Percentiles rank a stretch among this genome's conserved stretches.
Evolutionary conservation across 768 basidiomycete species (phyloP).

Genomic region (Sutorius australiensis): DNA sequence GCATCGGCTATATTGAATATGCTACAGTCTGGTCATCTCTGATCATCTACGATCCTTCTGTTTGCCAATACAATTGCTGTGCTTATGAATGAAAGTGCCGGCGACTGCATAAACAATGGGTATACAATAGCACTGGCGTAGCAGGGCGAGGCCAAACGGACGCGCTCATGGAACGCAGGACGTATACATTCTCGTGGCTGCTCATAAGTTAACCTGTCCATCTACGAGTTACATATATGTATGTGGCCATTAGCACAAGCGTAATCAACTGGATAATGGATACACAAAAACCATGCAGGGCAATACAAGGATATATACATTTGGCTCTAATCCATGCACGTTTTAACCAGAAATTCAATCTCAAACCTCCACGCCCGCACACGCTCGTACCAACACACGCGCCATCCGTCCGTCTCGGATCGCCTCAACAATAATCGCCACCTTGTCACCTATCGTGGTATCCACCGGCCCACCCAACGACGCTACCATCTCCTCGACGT

Average conservation of each 20-base stretch:
- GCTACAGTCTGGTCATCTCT: constrained; percentile 2
- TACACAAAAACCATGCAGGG: not conserved
- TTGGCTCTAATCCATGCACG: not conserved
- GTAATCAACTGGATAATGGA: too few species aligned
- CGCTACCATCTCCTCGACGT: constrained; percentile 42
- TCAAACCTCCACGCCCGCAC: constrained; percentile 29
- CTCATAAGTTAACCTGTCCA: too few species aligned
- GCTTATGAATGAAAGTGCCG: not conserved
- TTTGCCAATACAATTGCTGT: not conserved
- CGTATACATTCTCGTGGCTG: too few species aligned
- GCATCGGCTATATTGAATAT: too few species aligned
- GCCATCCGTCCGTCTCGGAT: constrained; percentile 71
- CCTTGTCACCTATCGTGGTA: constrained; percentile 63
- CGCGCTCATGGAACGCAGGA: too few species aligned
- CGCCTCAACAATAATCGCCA: constrained; percentile 76
- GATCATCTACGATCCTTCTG: not conserved
- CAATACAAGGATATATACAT: not conserved
- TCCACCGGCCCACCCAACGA: constrained; percentile 29
- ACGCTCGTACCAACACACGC: constrained; percentile 51
- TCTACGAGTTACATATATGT: too few species aligned
- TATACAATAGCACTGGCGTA: too few species aligned
- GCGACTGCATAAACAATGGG: not conserved
- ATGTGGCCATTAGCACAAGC: too few species aligned
- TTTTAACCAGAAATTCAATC: not conserved
- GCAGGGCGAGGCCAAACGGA: too few species aligned